A percentile compares a stretch with the other conserved stretches of the same genome.
Conservation (phyloP, 352 stramenopile genomes). For the Phytophthora pinifolia region DNA sequence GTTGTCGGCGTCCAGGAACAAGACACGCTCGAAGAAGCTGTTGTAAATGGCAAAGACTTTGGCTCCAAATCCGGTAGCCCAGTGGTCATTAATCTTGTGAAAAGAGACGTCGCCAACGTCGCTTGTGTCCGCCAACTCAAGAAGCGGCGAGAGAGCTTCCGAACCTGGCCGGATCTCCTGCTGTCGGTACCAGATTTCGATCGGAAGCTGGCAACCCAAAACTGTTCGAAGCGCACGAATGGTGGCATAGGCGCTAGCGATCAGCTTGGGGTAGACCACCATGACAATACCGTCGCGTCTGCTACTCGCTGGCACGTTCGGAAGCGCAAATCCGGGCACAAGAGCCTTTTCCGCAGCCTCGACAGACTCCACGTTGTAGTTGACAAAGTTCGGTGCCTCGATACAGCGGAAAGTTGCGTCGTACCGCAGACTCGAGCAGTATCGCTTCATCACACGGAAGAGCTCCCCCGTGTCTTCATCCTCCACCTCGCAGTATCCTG, state of each 20-base stretch:
- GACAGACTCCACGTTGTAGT: constrained; percentile 30
- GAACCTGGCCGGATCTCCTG: constrained; percentile 29
- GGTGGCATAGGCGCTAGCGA: constrained; percentile 31
- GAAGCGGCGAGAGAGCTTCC: constrained; percentile 17
- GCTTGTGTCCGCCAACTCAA: constrained; percentile 17
- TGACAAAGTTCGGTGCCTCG: constrained; percentile 39
- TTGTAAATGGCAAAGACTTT: constrained; percentile 50
- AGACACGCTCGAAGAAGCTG: constrained; percentile 38
- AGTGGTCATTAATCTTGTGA: constrained; percentile 22
- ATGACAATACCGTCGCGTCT: constrained; percentile 41
- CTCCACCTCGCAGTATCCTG: constrained; percentile 23
- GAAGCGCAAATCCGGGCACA: constrained; percentile 12
- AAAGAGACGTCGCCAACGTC: constrained; percentile 24
- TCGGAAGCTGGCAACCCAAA: constrained; percentile 40
- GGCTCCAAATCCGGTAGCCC: constrained; percentile 41
- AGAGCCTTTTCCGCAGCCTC: constrained; percentile 18
- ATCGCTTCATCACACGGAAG: constrained; percentile 32
- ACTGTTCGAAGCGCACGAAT: constrained; percentile 27
- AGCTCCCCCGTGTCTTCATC: constrained; percentile 31
- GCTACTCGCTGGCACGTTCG: constrained; percentile 7
- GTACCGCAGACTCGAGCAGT: constrained; percentile 31
- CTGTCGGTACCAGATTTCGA: constrained; percentile 54
- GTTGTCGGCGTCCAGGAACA: constrained; percentile 63
- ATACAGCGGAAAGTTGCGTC: constrained; percentile 42
- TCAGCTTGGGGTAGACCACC: constrained; percentile 49